Conservation (phyloP, 768 basidiomycete genomes). For the Cyathus striatus region DNA sequence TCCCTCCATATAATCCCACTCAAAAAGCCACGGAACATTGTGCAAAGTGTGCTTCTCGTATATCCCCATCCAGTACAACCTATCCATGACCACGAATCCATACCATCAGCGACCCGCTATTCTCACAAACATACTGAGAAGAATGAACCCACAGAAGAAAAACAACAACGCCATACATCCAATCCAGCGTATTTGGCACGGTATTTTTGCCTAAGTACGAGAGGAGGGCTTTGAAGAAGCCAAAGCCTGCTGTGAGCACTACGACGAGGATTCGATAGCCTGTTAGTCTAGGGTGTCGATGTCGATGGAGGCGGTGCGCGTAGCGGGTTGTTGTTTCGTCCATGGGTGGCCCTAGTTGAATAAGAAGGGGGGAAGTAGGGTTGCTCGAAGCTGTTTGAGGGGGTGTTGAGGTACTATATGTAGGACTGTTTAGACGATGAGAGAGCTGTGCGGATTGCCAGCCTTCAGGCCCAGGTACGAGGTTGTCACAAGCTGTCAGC, state of each 20-base stretch:
- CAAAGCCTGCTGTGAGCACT: constrained; percentile 14
- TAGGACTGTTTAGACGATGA: too few relatives aligned
- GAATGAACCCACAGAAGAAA: constrained; percentile 19
- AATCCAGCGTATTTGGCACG: constrained; percentile 19
- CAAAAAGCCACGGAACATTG: constrained; percentile 18
- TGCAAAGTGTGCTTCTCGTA: constrained; percentile 18
- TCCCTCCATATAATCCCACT: constrained; percentile 10
- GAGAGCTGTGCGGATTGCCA: too few relatives aligned
- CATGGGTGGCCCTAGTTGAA: too few relatives aligned
- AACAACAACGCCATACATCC: constrained; percentile 21
- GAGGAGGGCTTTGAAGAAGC: constrained; percentile 17
- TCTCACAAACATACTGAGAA: too few relatives aligned
- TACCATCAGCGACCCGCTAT: background rate
- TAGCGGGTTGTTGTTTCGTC: too few relatives aligned
- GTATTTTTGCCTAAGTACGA: constrained; percentile 20
- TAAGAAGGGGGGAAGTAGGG: too few relatives aligned
- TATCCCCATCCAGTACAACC: constrained; percentile 23
- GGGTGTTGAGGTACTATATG: too few relatives aligned
- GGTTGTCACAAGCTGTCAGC: too few relatives aligned
- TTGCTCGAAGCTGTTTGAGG: too few relatives aligned
- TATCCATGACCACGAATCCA: constrained; percentile 1
- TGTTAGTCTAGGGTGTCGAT: constrained; percentile 10
- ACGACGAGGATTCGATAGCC: constrained; percentile 19
- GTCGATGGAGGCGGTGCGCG: too few relatives aligned
- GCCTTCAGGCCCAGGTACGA: too few relatives aligned